These are phyloP conservation scores for Chrysopogon serrulatus DNA, from an alignment of 176 grass and related monocot genomes.

Conservation along the genomic window DNA sequence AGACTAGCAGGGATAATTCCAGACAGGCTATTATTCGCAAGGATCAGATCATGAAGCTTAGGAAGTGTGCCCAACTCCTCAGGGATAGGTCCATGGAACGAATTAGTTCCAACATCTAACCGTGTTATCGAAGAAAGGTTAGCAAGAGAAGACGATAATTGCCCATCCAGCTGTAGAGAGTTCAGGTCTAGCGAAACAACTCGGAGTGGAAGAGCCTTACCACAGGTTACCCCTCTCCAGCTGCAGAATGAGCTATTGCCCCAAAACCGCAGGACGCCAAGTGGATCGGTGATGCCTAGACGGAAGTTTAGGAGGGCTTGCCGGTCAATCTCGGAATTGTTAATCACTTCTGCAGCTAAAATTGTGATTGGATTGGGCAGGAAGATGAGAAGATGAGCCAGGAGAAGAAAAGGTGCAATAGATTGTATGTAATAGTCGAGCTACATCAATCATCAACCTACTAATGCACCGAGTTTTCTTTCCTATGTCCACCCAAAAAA, in stretches of 20 bases:
- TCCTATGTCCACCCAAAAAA: too few species aligned
- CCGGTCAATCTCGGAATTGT: not conserved
- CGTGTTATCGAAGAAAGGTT: conserved; percentile 31
- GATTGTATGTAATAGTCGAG: too few species aligned
- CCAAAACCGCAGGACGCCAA: not conserved
- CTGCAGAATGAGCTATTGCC: not conserved
- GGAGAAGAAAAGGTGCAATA: not conserved
- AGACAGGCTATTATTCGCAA: not conserved
- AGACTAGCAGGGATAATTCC: not conserved
- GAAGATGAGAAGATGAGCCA: not conserved
- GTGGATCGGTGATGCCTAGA: not conserved
- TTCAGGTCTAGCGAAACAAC: conserved; percentile 3
- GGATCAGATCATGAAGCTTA: not conserved
- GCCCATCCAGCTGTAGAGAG: not conserved
- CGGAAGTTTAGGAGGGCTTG: conserved; percentile 32
- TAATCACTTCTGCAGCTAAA: not conserved
- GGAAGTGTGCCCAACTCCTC: not conserved
- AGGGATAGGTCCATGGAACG: not conserved
- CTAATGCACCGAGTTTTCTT: too few species aligned
- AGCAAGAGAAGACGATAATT: conserved; percentile 8
- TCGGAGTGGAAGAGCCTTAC: not conserved
- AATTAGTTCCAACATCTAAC: conserved; percentile 18
- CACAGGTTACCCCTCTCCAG: conserved; percentile 32
- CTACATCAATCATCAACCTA: too few species aligned
- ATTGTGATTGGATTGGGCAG: not conserved